Base-by-base conservation (phyloP, 1,284 basidiomycete species). In the Neonothopanus nambi region DNA sequence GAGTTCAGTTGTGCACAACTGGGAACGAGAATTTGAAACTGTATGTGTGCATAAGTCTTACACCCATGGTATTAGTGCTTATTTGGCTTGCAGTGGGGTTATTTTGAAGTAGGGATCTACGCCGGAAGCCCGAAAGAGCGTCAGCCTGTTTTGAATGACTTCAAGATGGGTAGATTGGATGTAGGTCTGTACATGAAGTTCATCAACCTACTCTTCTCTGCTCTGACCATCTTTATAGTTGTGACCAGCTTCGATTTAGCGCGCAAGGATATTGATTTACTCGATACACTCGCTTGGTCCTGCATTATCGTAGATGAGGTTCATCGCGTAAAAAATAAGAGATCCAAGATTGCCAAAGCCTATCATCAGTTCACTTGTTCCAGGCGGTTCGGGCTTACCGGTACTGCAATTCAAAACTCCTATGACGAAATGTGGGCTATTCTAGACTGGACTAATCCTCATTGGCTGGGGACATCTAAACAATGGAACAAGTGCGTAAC, bases 341-440 rank as follows among this genome's bases (percentile, higher is more conserved):
- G 65, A 35, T 81, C 81, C 0, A 81, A 85, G 60, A 81, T 84
- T 8, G 84, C 87, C 0, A 51, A 67, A 26, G 85, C 89, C 0
- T 84, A 87, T 58, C 79, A 85, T 58, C 76, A 73, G 41, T 89
- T 93, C 62, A 53, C 65, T 0, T 91, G 87, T 63, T 54, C 64
- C 13, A 66, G 75, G 2, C 82, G 92, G 1, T 91, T 92, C 61
- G 92, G 90, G 1, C 72, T 95, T 42, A 93, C 90, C 9, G 89
- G 92, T 7, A 90, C 87, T 7, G 85, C 90, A 0, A 92, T 95
- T 36, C 93, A 95, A 64, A 95, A 95, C 61, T 81, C 82, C 0
- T 92, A 93, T 61, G 78, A 82, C 40, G 93, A 95, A 66, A 72
- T 95, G 48, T 93, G 89, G 85, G 88, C 89, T 0, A 82, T 93